phyloP scores from a whole-genome alignment of 805 yeast genomes.

The Candida chauliodis region DNA sequence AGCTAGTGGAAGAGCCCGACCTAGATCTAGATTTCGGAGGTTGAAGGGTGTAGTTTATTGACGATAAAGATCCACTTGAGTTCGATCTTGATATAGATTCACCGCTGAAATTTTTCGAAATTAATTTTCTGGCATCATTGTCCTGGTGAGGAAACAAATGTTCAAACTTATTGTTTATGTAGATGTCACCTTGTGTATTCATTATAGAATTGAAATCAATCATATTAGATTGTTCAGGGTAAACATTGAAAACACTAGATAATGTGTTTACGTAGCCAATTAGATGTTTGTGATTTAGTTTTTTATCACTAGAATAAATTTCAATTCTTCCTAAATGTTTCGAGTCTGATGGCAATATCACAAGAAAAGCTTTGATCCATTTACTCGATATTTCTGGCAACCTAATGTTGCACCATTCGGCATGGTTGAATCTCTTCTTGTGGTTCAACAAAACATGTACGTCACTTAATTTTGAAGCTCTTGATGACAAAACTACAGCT shows the following conservation, averaged over 20 bases:
- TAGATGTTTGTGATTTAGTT: constrained; percentile 47
- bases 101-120: constrained; percentile 1
- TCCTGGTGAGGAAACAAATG: constrained; percentile 22
- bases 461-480: constrained; percentile 55
- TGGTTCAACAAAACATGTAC: constrained; percentile 52
- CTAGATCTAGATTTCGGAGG: constrained; percentile 15
- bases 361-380: constrained; percentile 56
- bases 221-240: constrained; percentile 54
- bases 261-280: constrained; percentile 47
- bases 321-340: constrained; percentile 49
- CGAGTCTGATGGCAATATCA: constrained; percentile 46
- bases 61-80: constrained; percentile 17
- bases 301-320: constrained; percentile 46
- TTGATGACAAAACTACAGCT: constrained; percentile 57
- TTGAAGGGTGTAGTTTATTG: constrained; percentile 2
- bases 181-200: constrained; percentile 53
- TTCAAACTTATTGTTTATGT: constrained; percentile 40
- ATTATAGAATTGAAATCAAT: constrained; percentile 56
- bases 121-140: constrained; percentile 7
- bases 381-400: constrained; percentile 55
- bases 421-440: constrained; percentile 44
- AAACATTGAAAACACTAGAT: constrained; percentile 49
- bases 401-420: constrained; percentile 62
- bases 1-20: constrained; percentile 22
- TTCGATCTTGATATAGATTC: constrained; percentile 5